A percentile compares a stretch with the other conserved stretches of the same genome.
Evolutionary conservation across 2,329 filamentous ascomycete genomes (phyloP).

Genomic region (Hypoxylon sp.): DNA sequence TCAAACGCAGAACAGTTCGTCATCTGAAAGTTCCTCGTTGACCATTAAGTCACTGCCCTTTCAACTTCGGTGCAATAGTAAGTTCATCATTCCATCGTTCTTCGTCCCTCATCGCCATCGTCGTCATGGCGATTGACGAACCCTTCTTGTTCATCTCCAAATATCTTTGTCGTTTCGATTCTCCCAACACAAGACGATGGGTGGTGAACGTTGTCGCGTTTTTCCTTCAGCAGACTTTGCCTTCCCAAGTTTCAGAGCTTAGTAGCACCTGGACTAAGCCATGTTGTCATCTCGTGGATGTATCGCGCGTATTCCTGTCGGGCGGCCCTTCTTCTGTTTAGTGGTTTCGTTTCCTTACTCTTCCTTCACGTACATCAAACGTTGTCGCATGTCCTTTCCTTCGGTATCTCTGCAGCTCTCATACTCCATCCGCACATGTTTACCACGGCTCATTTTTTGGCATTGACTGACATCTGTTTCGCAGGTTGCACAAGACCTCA

Average conservation of each 20-base stretch:
- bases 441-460: background rate
- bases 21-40: background rate
- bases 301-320: background rate
- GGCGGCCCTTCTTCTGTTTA: background rate
- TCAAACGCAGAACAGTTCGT: background rate
- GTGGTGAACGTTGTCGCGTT: background rate
- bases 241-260: background rate
- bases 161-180: background rate
- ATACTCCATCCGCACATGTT: background rate
- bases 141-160: background rate
- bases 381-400: background rate
- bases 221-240: too few relatives aligned
- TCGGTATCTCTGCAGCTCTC: background rate
- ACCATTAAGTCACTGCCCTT: background rate
- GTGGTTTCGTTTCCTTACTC: background rate
- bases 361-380: background rate
- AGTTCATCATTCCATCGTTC: conserved; percentile 1
- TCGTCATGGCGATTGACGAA: background rate
- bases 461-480: background rate
- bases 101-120: background rate
- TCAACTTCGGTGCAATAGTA: conserved; percentile 4
- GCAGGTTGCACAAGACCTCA: conserved; percentile 1
- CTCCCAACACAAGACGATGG: background rate
- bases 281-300: background rate
- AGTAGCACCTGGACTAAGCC: background rate